Conservation (phyloP, 176 grass and related monocot species). For the Phyllostachys edulis region DNA sequence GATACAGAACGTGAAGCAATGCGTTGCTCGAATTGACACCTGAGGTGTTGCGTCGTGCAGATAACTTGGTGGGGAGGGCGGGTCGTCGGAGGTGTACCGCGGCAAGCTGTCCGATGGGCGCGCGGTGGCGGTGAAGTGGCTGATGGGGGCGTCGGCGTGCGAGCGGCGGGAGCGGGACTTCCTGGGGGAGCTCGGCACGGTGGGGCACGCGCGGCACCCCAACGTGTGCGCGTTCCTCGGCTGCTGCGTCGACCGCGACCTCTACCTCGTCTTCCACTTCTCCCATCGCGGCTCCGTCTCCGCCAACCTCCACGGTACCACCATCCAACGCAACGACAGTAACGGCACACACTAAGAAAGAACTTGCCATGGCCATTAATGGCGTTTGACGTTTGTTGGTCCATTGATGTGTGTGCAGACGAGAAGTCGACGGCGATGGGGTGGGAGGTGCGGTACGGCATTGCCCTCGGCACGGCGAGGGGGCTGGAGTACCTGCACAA, state of each 20-base stretch:
- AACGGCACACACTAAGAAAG: background rate
- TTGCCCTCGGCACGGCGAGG: slow-evolving; percentile 73
- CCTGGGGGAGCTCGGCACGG: slow-evolving; percentile 74
- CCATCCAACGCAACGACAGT: background rate
- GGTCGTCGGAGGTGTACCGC: slow-evolving; percentile 89
- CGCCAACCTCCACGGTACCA: slow-evolving; percentile 64
- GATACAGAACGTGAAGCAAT: background rate
- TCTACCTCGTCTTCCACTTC: slow-evolving; percentile 83
- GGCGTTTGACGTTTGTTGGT: background rate
- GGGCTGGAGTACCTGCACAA: slow-evolving; percentile 92
- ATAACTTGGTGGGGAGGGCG: slow-evolving; percentile 87
- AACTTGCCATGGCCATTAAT: background rate
- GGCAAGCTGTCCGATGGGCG: slow-evolving; percentile 56
- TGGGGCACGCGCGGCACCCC: slow-evolving; percentile 75
- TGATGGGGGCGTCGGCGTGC: slow-evolving; percentile 54
- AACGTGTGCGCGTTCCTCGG: slow-evolving; percentile 79
- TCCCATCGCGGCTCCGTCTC: slow-evolving; percentile 79
- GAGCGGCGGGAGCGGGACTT: slow-evolving; percentile 90
- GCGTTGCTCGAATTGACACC: background rate
- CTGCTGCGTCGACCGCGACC: slow-evolving; percentile 81
- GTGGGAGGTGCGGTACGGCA: slow-evolving; percentile 60
- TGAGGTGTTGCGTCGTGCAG: slow-evolving; percentile 8
- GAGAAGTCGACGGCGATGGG: slow-evolving; percentile 52
- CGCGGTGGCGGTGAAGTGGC: slow-evolving; percentile 75
- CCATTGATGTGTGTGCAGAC: slow-evolving; percentile 22